Conservation (phyloP, 2,329 filamentous ascomycete species). For the Hymenoscyphus scutula region DNA sequence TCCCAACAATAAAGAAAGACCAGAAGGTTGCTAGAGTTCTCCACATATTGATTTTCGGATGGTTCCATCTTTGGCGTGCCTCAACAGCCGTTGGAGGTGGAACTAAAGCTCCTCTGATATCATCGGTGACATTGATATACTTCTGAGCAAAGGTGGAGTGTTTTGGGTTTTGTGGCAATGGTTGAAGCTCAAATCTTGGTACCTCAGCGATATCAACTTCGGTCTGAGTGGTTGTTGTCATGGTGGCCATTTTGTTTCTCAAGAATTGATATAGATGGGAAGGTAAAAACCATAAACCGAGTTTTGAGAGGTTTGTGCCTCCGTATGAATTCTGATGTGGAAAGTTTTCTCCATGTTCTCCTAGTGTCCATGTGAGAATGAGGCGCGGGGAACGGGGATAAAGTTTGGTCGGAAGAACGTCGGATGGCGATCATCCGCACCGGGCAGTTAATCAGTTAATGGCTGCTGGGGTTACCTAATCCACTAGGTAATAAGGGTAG, state of each 20-base stretch:
- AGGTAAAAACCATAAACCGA: background rate
- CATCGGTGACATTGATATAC: conserved; percentile 13
- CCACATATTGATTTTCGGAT: conserved; percentile 55
- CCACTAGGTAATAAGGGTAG: too few relatives aligned
- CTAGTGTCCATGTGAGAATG: background rate
- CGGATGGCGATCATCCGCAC: background rate
- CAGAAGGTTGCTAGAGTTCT: conserved; percentile 59
- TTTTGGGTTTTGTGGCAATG: background rate
- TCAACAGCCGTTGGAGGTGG: conserved; percentile 22
- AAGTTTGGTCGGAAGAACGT: background rate
- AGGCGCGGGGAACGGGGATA: background rate
- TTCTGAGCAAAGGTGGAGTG: background rate
- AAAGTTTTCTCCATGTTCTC: background rate
- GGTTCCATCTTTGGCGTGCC: conserved; percentile 60
- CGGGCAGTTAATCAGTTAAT: background rate
- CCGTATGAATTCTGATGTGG: too few relatives aligned
- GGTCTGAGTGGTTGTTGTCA: conserved; percentile 6
- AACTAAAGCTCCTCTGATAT: conserved; percentile 12
- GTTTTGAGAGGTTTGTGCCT: background rate
- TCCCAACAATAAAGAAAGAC: conserved; percentile 63
- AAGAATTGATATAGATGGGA: background rate
- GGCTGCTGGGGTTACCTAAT: background rate
- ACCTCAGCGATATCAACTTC: conserved; percentile 4
- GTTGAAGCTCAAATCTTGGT: conserved; percentile 1
- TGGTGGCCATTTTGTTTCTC: background rate